Percentiles rank a stretch among this genome's conserved stretches.
Conservation (phyloP, 2,329 filamentous ascomycete species). For the Aureobasidium sp. region DNA sequence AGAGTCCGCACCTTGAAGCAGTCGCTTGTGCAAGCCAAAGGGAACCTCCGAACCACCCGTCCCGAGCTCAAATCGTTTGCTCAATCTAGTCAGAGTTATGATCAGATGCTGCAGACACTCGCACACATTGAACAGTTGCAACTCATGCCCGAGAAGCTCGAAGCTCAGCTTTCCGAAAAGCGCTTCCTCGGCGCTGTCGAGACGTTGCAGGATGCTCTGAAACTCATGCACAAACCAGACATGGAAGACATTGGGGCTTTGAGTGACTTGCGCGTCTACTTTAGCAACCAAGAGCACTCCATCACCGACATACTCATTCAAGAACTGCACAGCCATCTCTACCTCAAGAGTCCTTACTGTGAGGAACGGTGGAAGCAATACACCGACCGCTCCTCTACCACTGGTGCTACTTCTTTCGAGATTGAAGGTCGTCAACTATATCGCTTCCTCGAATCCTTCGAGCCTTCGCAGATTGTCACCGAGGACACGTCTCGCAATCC, state of each 20-base stretch:
- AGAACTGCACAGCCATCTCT: constrained; percentile 92
- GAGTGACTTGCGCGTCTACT: constrained; percentile 76
- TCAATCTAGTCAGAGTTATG: constrained; percentile 79
- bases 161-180: constrained; percentile 93
- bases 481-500: constrained; percentile 92
- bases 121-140: constrained; percentile 70
- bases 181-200: constrained; percentile 89
- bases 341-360: constrained; percentile 95
- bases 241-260: constrained; percentile 87
- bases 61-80: constrained; percentile 88
- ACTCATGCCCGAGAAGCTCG: constrained; percentile 81
- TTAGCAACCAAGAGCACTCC: constrained; percentile 86
- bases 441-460: constrained; percentile 51
- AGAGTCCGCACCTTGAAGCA: constrained; percentile 76
- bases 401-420: constrained; percentile 24
- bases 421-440: constrained; percentile 50
- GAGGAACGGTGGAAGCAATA: constrained; percentile 90
- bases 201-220: constrained; percentile 77
- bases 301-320: constrained; percentile 95
- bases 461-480: constrained; percentile 52
- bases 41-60: constrained; percentile 74
- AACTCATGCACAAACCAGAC: constrained; percentile 77
- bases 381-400: constrained; percentile 45
- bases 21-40: constrained; percentile 72
- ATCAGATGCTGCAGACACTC: constrained; percentile 77